These are phyloP conservation scores for Trifolium fragiferum DNA, from an alignment of 306 rosid genomes.

Conservation along the genomic window DNA sequence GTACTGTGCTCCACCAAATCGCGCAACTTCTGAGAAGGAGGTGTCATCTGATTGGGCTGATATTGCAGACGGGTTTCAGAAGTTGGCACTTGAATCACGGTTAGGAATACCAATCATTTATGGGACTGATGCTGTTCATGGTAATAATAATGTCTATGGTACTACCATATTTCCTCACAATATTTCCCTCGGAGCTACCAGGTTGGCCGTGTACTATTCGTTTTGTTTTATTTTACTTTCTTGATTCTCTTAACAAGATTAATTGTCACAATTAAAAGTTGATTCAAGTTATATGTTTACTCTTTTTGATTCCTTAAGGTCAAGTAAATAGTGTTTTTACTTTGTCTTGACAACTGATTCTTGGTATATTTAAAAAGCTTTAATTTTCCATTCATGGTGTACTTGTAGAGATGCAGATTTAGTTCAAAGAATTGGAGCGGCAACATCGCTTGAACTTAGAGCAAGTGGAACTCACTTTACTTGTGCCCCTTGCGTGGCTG, in stretches of 20 bases:
- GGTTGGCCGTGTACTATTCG: not conserved
- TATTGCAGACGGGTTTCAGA: constrained; percentile 71
- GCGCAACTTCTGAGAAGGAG: constrained; percentile 60
- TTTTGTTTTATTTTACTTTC: not conserved
- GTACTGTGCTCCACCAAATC: constrained; percentile 64
- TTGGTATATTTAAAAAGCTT: not conserved
- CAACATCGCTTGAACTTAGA: constrained; percentile 80
- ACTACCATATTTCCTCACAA: constrained; percentile 80
- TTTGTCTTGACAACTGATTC: constrained; percentile 4
- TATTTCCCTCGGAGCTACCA: constrained; percentile 62
- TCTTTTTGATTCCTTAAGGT: not conserved
- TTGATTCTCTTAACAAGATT: not conserved
- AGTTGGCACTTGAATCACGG: constrained; percentile 60
- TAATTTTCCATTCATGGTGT: not conserved
- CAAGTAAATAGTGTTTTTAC: not conserved
- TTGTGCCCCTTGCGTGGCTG: constrained; percentile 85
- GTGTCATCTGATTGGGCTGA: constrained; percentile 73
- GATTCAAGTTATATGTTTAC: not conserved
- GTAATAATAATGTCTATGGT: constrained; percentile 70
- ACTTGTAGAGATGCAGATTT: constrained; percentile 66
- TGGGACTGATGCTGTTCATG: constrained; percentile 80
- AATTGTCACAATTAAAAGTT: not conserved
- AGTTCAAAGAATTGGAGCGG: constrained; percentile 65
- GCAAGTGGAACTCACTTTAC: constrained; percentile 71
- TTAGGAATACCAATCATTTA: constrained; percentile 76